These are phyloP conservation scores for Daldinia bambusicola DNA, from an alignment of 495 filamentous ascomycete genomes.

Conservation along the genomic window DNA sequence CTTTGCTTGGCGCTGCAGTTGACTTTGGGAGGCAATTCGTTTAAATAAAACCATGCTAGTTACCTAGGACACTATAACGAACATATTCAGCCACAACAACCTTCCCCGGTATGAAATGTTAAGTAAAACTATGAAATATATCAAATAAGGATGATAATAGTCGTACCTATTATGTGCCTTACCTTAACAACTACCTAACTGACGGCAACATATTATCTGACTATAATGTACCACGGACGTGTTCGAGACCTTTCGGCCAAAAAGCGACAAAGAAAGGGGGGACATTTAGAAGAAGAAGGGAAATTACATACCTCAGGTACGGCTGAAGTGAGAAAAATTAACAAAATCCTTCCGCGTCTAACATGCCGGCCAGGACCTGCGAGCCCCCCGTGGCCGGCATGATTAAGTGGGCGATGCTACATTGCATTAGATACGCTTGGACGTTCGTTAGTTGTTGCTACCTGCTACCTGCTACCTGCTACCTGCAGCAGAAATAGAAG, in stretches of 20 bases:
- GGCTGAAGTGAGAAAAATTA: neutral
- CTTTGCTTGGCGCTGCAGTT: neutral
- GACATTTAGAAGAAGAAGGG: neutral
- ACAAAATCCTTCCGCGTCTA: conserved; percentile 10
- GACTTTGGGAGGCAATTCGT: neutral
- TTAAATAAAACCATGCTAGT: neutral
- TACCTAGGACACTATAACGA: too few species aligned
- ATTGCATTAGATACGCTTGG: conserved; percentile 5
- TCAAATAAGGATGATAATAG: neutral
- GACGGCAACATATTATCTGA: neutral
- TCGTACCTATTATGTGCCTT: neutral
- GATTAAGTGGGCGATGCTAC: neutral
- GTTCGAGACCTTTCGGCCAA: neutral
- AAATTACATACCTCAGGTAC: neutral
- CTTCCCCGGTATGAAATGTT: too few species aligned
- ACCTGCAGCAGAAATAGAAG: too few species aligned
- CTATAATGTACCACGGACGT: neutral
- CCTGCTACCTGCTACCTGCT: neutral
- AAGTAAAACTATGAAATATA: neutral
- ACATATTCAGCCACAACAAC: too few species aligned
- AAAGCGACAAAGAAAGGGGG: too few species aligned
- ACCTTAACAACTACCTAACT: neutral
- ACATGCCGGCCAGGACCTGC: conserved; percentile 7
- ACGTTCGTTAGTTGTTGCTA: neutral
- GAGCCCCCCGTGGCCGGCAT: conserved; percentile 4